Evolutionary conservation across 2,329 filamentous ascomycete genomes (phyloP).

Genomic region (Mycogone perniciosa): DNA sequence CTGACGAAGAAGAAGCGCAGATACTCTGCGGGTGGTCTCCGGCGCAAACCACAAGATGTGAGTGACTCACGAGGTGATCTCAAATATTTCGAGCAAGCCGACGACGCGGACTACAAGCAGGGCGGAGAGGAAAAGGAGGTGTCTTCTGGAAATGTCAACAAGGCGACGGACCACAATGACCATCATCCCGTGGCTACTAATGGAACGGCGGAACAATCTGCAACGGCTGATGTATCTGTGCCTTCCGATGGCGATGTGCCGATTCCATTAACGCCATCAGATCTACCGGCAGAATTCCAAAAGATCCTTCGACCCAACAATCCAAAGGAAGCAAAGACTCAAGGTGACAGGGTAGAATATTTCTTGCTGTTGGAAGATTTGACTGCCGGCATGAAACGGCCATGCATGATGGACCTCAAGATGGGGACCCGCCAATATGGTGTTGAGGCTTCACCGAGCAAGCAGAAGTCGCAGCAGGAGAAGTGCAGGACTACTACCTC

Average conservation of each 20-base stretch:
- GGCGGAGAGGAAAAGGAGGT: slow-evolving; percentile 15
- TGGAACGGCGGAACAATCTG: not conserved
- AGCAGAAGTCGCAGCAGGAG: slow-evolving; percentile 83
- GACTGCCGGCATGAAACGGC: slow-evolving; percentile 91
- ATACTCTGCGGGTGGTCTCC: slow-evolving; percentile 81
- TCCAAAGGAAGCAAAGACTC: slow-evolving; percentile 67
- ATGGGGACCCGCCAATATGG: slow-evolving; percentile 98
- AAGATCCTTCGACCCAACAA: slow-evolving; percentile 59
- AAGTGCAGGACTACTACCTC: slow-evolving; percentile 94
- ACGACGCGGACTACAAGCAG: slow-evolving; percentile 73
- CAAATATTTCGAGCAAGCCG: slow-evolving; percentile 87
- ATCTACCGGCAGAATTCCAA: slow-evolving; percentile 29
- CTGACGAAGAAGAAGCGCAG: slow-evolving; percentile 55
- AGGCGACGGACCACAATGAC: not conserved
- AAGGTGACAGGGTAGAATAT: slow-evolving; percentile 70
- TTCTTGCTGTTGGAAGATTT: slow-evolving; percentile 92
- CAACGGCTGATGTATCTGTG: slow-evolving; percentile 26
- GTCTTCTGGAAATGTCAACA: not conserved
- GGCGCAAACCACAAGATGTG: slow-evolving; percentile 66
- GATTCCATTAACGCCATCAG: slow-evolving; percentile 30
- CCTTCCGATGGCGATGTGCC: slow-evolving; percentile 23
- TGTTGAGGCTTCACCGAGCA: slow-evolving; percentile 84
- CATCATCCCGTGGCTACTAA: not conserved
- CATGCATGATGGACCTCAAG: slow-evolving; percentile 95
- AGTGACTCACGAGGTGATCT: slow-evolving; percentile 65